phyloP scores from a whole-genome alignment of 2,329 filamentous ascomycete genomes.

The Aspergillus jensenii region DNA sequence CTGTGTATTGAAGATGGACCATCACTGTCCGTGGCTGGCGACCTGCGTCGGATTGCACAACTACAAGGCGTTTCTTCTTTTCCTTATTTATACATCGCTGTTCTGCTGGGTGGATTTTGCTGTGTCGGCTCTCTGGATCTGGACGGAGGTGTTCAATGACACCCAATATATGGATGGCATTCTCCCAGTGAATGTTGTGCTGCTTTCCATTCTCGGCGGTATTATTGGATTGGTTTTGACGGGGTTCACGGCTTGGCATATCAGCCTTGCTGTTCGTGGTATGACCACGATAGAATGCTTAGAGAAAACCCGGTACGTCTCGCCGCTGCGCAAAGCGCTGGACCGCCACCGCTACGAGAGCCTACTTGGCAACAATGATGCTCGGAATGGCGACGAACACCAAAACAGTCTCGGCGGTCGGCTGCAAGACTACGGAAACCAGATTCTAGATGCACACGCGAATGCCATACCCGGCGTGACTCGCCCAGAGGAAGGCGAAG shows the following conservation, averaged over 20 bases:
- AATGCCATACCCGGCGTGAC: constrained; percentile 79
- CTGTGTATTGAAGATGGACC: constrained; percentile 99
- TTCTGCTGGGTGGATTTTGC: constrained; percentile 82
- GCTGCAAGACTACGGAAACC: constrained; percentile 65
- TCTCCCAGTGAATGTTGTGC: constrained; percentile 85
- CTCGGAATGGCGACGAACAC: constrained; percentile 24
- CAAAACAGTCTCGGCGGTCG: constrained; percentile 39
- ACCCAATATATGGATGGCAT: constrained; percentile 71
- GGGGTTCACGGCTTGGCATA: constrained; percentile 90
- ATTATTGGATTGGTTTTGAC: constrained; percentile 88
- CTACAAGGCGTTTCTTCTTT: constrained; percentile 93
- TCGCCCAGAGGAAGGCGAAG: constrained; percentile 78
- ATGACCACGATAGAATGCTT: constrained; percentile 95
- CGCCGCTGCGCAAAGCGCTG: constrained; percentile 70
- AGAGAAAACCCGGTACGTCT: constrained; percentile 92
- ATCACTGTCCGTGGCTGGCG: constrained; percentile 97
- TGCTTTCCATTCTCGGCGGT: constrained; percentile 81
- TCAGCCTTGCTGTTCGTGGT: constrained; percentile 73
- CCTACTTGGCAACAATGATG: constrained; percentile 33
- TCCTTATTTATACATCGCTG: constrained; percentile 82
- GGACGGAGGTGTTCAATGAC: constrained; percentile 73
- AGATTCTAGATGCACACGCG: constrained; percentile 77
- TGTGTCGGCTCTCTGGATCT: constrained; percentile 80
- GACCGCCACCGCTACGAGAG: constrained; percentile 62
- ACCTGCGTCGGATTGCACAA: constrained; percentile 93